These are phyloP conservation scores for Fusarium sp. DNA, from an alignment of 2,329 filamentous ascomycete genomes.

Conservation along the genomic window DNA sequence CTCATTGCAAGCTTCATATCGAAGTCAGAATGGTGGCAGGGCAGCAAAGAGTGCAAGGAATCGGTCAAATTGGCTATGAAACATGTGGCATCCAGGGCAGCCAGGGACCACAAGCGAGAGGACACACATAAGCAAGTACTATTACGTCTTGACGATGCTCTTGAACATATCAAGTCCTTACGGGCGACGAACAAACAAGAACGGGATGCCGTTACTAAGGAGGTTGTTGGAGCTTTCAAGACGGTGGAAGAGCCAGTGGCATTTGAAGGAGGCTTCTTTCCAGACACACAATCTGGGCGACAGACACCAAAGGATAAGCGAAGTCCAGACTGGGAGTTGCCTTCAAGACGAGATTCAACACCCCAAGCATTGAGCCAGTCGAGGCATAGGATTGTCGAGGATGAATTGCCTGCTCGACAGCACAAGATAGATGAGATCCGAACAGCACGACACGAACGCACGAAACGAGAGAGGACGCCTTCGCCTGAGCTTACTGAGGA, in stretches of 20 bases:
- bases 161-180: conserved; percentile 38
- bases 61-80: conserved; percentile 53
- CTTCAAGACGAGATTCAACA: conserved; percentile 3
- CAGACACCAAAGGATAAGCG: conserved; percentile 17
- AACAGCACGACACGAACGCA: conserved; percentile 6
- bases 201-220: conserved; percentile 24
- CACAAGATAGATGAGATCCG: neutral
- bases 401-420: neutral
- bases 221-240: conserved; percentile 35
- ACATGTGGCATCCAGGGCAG: conserved; percentile 42
- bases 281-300: conserved; percentile 7
- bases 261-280: conserved; percentile 20
- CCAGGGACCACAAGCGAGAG: conserved; percentile 4
- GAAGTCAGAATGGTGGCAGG: conserved; percentile 50
- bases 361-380: neutral
- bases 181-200: conserved; percentile 32
- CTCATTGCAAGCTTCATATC: conserved; percentile 47
- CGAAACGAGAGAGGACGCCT: conserved; percentile 6
- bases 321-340: conserved; percentile 10
- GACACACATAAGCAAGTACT: conserved; percentile 42
- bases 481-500: conserved; percentile 20
- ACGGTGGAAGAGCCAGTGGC: conserved; percentile 17
- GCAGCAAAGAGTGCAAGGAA: conserved; percentile 50
- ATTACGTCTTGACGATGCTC: conserved; percentile 24
- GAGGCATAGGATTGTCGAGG: conserved; percentile 10